phyloP scores from a whole-genome alignment of 1,284 basidiomycete genomes.

The Moniliophthora roreri region DNA sequence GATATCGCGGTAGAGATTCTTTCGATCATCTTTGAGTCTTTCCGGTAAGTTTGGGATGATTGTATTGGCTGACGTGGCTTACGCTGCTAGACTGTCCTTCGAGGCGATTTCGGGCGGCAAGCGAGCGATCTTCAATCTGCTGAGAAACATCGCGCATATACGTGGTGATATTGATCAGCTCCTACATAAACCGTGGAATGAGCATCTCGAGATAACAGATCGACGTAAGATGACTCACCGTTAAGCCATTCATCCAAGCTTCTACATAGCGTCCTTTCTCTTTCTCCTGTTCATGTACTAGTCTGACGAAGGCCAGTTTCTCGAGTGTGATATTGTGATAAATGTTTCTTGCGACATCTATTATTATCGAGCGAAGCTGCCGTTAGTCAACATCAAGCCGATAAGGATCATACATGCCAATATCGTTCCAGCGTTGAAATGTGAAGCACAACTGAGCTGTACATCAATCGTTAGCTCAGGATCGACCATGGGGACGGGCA shows the following conservation, averaged over 20 bases:
- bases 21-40: background rate
- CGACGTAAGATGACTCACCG: constrained; percentile 2
- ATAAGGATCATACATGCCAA: constrained; percentile 47
- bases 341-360: constrained; percentile 66
- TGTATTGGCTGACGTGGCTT: background rate
- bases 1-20: background rate
- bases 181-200: background rate
- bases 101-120: background rate
- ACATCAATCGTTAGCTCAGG: constrained; percentile 18
- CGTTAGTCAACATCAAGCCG: too few species aligned
- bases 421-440: constrained; percentile 69
- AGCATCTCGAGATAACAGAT: background rate
- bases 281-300: constrained; percentile 46
- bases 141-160: background rate
- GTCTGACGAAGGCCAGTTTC: constrained; percentile 49
- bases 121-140: background rate
- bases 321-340: constrained; percentile 66
- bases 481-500: constrained; percentile 12
- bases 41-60: background rate
- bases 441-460: constrained; percentile 73
- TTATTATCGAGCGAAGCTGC: too few species aligned
- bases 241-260: constrained; percentile 6
- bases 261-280: constrained; percentile 19
- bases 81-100: background rate
- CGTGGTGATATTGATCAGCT: background rate